Percentiles rank a stretch among this genome's conserved stretches.
These are phyloP conservation scores for Phytophthora syringae DNA, from an alignment of 352 stramenopile genomes.

Conservation along the genomic window DNA sequence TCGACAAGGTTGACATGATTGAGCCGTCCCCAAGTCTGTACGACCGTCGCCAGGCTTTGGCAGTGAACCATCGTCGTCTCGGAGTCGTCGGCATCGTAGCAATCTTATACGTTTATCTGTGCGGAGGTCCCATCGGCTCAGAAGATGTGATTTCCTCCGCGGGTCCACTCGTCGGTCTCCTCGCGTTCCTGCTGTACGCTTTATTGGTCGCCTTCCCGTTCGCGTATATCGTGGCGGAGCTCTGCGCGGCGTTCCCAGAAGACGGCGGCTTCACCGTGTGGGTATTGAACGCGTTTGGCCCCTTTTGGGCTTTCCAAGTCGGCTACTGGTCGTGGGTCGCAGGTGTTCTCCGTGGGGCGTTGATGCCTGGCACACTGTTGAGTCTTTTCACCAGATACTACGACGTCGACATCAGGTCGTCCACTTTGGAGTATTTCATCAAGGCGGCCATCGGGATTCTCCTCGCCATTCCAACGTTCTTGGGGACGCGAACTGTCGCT, in stretches of 20 bases:
- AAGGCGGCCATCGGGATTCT: slow-evolving; percentile 46
- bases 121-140: slow-evolving; percentile 40
- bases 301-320: slow-evolving; percentile 83
- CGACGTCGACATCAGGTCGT: slow-evolving; percentile 33
- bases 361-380: slow-evolving; percentile 71
- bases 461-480: slow-evolving; percentile 41
- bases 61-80: slow-evolving; percentile 43
- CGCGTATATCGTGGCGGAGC: slow-evolving; percentile 91
- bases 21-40: slow-evolving; percentile 37
- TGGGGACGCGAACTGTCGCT: slow-evolving; percentile 45
- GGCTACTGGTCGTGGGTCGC: slow-evolving; percentile 84
- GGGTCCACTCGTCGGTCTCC: slow-evolving; percentile 69
- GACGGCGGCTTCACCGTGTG: slow-evolving; percentile 87
- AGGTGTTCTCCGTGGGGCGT: slow-evolving; percentile 56
- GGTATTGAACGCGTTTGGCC: slow-evolving; percentile 91
- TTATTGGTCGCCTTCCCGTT: slow-evolving; percentile 90
- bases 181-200: slow-evolving; percentile 87
- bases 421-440: slow-evolving; percentile 33
- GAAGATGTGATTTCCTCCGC: slow-evolving; percentile 38
- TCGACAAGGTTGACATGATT: slow-evolving; percentile 45
- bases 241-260: slow-evolving; percentile 91
- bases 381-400: slow-evolving; percentile 44
- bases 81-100: slow-evolving; percentile 33
- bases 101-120: slow-evolving; percentile 50
- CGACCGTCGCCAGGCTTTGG: slow-evolving; percentile 5